Evolutionary conservation across 176 grass and related monocot genomes (phyloP).

Genomic region (Triticum dicoccoides): DNA sequence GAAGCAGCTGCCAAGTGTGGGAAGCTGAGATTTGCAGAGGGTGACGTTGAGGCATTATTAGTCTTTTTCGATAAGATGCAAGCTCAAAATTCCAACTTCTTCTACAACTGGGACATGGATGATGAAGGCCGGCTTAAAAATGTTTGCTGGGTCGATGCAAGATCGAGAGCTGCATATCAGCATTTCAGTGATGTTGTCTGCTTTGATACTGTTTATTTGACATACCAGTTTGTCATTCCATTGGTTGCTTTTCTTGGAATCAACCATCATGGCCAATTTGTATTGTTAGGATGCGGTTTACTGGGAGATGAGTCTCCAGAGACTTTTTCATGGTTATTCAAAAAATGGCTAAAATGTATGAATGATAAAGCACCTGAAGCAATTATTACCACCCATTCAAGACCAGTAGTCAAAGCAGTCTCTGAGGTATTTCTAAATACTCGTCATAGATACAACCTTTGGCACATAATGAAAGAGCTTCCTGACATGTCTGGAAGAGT

Average conservation of each 20-base stretch:
- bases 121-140: constrained; percentile 81
- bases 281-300: constrained; percentile 82
- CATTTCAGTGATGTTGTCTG: constrained; percentile 82
- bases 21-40: constrained; percentile 72
- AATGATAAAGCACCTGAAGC: constrained; percentile 76
- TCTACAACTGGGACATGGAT: constrained; percentile 87
- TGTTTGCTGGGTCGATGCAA: constrained; percentile 83
- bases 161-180: constrained; percentile 72
- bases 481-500: constrained; percentile 85
- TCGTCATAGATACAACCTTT: constrained; percentile 74
- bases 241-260: constrained; percentile 82
- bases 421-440: constrained; percentile 62
- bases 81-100: constrained; percentile 73
- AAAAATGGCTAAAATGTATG: constrained; percentile 86
- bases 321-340: constrained; percentile 80
- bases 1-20: constrained; percentile 49
- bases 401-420: constrained; percentile 61
- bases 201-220: constrained; percentile 79
- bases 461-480: constrained; percentile 93
- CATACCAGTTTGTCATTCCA: constrained; percentile 67
- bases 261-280: constrained; percentile 84
- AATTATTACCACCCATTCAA: constrained; percentile 70
- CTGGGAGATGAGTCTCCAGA: constrained; percentile 75
- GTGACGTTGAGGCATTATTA: constrained; percentile 68
- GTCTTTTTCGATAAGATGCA: constrained; percentile 84